A percentile compares a stretch with the other conserved stretches of the same genome.
These are phyloP conservation scores for Entomophthora muscae DNA, from an alignment of 371 early-diverging fungal species.

Conservation along the genomic window DNA sequence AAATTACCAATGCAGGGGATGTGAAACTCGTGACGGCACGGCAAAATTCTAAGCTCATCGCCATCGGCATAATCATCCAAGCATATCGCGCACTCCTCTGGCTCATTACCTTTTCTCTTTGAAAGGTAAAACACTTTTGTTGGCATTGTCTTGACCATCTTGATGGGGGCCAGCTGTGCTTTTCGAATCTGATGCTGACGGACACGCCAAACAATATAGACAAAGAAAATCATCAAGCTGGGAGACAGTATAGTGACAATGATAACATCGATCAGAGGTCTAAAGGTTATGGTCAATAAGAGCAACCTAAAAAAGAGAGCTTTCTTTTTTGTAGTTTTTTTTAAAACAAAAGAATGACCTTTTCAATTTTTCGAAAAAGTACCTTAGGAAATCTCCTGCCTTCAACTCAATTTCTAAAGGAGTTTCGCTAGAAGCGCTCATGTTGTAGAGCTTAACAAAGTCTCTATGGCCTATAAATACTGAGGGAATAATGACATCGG, in stretches of 20 bases:
- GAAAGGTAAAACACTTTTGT: constrained; percentile 32
- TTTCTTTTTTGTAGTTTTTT: too few relatives aligned
- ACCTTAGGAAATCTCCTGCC: constrained; percentile 19
- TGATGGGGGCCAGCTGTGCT: constrained; percentile 40
- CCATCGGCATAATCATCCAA: constrained; percentile 70
- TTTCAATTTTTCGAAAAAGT: too few relatives aligned
- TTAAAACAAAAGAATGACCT: too few relatives aligned
- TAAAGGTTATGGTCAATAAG: too few relatives aligned
- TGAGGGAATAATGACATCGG: constrained; percentile 53
- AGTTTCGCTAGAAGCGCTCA: constrained; percentile 19
- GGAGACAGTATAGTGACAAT: constrained; percentile 48
- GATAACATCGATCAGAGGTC: constrained; percentile 51
- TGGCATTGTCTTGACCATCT: constrained; percentile 38
- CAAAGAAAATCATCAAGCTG: constrained; percentile 40
- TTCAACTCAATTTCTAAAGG: constrained; percentile 21
- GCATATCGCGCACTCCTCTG: constrained; percentile 82
- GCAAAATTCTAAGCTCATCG: constrained; percentile 57
- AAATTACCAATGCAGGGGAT: constrained; percentile 68
- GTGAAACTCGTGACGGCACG: constrained; percentile 87
- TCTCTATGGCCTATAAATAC: constrained; percentile 48
- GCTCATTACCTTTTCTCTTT: constrained; percentile 35
- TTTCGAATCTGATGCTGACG: constrained; percentile 33
- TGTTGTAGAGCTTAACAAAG: constrained; percentile 26
- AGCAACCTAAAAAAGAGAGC: too few relatives aligned
- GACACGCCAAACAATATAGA: constrained; percentile 43